Base-by-base conservation (phyloP, 495 filamentous ascomycete species). In the Xylaria flabelliformis region DNA sequence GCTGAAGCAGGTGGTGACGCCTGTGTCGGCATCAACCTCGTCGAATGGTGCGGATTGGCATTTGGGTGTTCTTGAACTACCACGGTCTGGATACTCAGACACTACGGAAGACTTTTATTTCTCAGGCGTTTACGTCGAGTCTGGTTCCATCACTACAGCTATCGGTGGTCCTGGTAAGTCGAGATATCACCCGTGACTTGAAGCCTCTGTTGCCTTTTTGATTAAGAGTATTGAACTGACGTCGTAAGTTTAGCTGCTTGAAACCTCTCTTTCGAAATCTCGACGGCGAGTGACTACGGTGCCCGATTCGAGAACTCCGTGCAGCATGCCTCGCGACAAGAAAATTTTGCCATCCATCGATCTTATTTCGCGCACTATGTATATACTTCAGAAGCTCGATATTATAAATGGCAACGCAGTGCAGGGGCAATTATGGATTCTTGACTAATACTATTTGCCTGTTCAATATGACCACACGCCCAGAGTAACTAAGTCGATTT, bases 1-100 rank as follows among this genome's bases (percentile, higher is more conserved):
- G 3, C 81, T 93, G 26, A 86, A 80, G 69, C 85, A 87, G 73
- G 86, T 86, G 1, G 89, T 89, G 3, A 80, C 85, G 2, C 87
- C 89, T 0, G 87, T 91, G 26, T 82, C 80, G 58, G 87, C 86
- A 0, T 87, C 84, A 32, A 85, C 90, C 6, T 89, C 85, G 13
- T 91, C 88, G 17, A 92, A 93, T 78, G 91, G 90, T 67, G 85
- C 82, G 2, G 91, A 93, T 78, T 94, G 90, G 91, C 91, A 94
- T 80, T 79, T 94, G 12, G 92, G 92, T 56, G 85, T 92, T 64
- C 82, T 93, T 48, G 86, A 92, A 72, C 84, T 93, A 56, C 88
- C 90, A 21, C 85, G 88, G 69, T 83, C 82, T 15, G 87, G 87
- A 19, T 83, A 84, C 56, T 76, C 83, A 29, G 86, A 88, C 66